Evolutionary conservation across 768 basidiomycete genomes (phyloP), one percentile per base, ranked within the genome.

Genomic region (Lactifluus pinguis): DNA sequence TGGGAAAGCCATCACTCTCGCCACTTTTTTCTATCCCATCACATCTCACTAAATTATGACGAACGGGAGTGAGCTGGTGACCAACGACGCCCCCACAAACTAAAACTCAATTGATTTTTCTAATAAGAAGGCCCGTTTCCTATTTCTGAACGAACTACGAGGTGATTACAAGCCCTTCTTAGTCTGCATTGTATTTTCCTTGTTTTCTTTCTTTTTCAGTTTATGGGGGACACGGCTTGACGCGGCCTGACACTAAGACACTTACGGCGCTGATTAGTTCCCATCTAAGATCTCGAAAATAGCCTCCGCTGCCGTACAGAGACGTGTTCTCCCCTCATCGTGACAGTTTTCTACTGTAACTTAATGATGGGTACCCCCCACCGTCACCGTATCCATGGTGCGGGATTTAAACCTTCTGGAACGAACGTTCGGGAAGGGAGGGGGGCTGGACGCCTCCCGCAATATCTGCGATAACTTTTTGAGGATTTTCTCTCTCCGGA

Each of bases 231-330:
- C n/a, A n/a, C n/a, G n/a, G n/a, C n/a, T n/a, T n/a, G n/a, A n/a
- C n/a, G n/a, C 36, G 76, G 76, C n/a, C n/a, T 94, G 72, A 92
- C 89, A 72, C 86, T 83, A 15, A 83, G 83, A 70, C 93, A 92
- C 70, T 89, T 91, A 0, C 84, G 87, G 71, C 90, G 19, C 17
- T 36, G 39, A 60, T 51, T 57, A 15, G 11, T 55, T n/a, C 34
- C 44, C 44, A 61, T 62, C 61, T 47, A 62, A 56, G 49, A 53
- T 6, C 17, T 34, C 21, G 8, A 13, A n/a, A 51, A 49, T n/a
- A 34, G 44, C 50, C 25, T 38, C 54, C 54, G 54, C 50, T 50
- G 29, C 55, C 47, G 49, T 61, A 49, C 52, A 7, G 25, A 52
- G 55, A 45, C 7, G 36, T 13, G 5, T 38, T 10, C 36, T 39